Evolutionary conservation across 2,329 filamentous ascomycete genomes (phyloP).

Genomic region (Pseudogymnoascus sp.): DNA sequence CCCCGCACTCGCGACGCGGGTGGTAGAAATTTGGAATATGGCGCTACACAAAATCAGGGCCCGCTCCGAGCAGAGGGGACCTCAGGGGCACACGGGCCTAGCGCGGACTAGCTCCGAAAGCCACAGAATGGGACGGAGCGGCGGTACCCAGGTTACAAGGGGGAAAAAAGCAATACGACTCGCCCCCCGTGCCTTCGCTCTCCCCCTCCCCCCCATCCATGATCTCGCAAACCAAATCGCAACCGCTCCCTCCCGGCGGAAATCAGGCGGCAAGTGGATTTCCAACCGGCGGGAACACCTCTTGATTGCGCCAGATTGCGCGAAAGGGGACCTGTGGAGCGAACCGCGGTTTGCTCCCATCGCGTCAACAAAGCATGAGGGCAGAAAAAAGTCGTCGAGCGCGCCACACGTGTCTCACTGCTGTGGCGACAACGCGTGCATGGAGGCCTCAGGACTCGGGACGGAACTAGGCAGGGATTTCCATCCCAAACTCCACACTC

Average conservation of each 20-base stretch:
- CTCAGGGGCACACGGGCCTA: neutral
- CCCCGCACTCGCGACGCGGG: neutral
- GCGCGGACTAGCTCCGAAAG: neutral
- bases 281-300: neutral
- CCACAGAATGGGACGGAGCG: neutral
- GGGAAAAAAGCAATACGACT: neutral
- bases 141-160: too few species aligned
- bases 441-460: neutral
- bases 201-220: neutral
- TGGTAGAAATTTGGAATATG: neutral
- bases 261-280: neutral
- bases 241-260: neutral
- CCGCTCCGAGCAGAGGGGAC: neutral
- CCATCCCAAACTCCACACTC: neutral
- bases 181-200: neutral
- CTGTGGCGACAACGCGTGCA: neutral
- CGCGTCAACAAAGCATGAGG: neutral
- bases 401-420: neutral
- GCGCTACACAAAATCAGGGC: neutral
- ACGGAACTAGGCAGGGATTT: neutral
- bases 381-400: neutral
- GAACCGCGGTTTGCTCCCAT: neutral
- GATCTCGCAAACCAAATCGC: neutral
- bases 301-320: neutral
- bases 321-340: neutral